Conservation (phyloP, 768 basidiomycete genomes). For the Hemileccinum impolitum region DNA sequence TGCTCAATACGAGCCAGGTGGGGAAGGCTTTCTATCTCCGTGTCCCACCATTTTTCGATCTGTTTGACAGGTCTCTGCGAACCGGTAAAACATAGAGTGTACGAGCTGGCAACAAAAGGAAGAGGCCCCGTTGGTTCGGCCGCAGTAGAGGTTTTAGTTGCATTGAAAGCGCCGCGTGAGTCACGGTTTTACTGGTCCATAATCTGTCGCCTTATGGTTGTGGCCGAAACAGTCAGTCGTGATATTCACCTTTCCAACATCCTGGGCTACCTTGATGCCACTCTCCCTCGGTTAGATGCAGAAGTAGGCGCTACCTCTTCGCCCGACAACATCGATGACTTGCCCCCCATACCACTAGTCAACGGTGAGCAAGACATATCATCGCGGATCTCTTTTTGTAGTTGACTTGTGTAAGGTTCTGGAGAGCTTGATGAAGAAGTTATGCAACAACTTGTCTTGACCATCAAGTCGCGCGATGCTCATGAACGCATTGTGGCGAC, state of each 20-base stretch:
- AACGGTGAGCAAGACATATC: not conserved
- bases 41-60: not conserved
- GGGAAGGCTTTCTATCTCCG: not conserved
- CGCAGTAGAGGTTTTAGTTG: conserved; percentile 6
- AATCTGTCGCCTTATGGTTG: not conserved
- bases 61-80: not conserved
- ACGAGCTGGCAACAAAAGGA: not conserved
- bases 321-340: not conserved
- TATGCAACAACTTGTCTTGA: not conserved
- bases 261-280: conserved; percentile 1
- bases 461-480: not conserved
- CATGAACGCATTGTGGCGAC: conserved; percentile 3
- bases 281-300: conserved; percentile 4
- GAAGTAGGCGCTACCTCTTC: not conserved
- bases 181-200: not conserved
- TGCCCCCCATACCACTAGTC: not conserved
- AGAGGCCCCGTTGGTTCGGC: not conserved
- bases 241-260: not conserved
- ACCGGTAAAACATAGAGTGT: not conserved
- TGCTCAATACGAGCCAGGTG: not conserved
- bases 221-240: not conserved
- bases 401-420: not conserved
- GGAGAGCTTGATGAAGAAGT: not conserved
- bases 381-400: not conserved
- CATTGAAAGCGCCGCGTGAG: conserved; percentile 1